Evolutionary conservation across 1,139 yeast genomes (phyloP).

Genomic region (Candida glucosophila): DNA sequence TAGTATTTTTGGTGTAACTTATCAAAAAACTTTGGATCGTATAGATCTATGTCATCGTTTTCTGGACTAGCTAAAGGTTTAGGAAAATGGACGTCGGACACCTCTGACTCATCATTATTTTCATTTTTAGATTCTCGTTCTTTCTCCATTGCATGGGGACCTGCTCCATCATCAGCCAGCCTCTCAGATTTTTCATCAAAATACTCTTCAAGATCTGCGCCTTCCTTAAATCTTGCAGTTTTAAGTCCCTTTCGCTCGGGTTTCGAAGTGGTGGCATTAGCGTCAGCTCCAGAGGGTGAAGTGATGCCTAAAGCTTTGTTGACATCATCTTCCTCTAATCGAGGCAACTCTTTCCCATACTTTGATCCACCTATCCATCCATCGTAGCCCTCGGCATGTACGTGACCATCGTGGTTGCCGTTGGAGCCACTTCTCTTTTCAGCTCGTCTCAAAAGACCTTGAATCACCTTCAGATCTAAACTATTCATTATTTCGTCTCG

Average conservation of each 20-base stretch:
- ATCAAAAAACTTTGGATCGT: constrained; percentile 71
- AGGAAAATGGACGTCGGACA: constrained; percentile 50
- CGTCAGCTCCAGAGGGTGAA: constrained; percentile 6
- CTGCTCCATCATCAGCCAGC: constrained; percentile 33
- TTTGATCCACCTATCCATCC: constrained; percentile 68
- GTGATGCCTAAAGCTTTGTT: constrained; percentile 29
- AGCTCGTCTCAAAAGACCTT: constrained; percentile 41
- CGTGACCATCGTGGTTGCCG: constrained; percentile 16
- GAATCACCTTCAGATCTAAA: constrained; percentile 62
- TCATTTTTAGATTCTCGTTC: constrained; percentile 32
- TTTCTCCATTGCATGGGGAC: constrained; percentile 34
- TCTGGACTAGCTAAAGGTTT: constrained; percentile 29
- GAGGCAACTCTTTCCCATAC: constrained; percentile 24
- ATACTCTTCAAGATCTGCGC: constrained; percentile 20
- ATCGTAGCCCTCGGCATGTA: constrained; percentile 58
- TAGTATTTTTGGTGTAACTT: constrained; percentile 78
- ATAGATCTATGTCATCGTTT: constrained; percentile 39
- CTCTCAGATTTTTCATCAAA: constrained; percentile 15
- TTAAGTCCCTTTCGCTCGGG: constrained; percentile 10
- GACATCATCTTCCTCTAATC: constrained; percentile 30
- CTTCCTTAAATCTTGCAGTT: not conserved
- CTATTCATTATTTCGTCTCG: constrained; percentile 56
- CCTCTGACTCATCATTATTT: constrained; percentile 32
- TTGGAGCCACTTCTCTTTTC: constrained; percentile 11
- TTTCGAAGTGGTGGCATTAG: constrained; percentile 2